Base-by-base conservation (phyloP, 768 basidiomycete genomes). In the Psilocybe cubensis region DNA sequence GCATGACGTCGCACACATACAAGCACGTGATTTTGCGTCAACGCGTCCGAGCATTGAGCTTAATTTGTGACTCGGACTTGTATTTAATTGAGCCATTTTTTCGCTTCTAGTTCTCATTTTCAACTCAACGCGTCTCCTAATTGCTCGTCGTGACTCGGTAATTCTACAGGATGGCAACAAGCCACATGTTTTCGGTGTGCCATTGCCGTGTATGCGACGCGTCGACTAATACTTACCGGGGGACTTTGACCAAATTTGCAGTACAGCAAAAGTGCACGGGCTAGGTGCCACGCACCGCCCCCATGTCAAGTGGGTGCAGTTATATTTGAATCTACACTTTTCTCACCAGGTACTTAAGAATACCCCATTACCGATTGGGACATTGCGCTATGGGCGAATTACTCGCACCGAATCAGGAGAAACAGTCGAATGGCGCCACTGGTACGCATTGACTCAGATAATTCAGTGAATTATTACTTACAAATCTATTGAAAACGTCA, bases 351-450 rank as follows among this genome's bases (percentile, higher is more conserved):
- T 21, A 24, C 27, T 53, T 11, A 54, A 79, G 78, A 84, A 82
- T 31, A 69, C 82, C 1, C 47, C 64, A 0, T 81, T 92, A 35
- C 71, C 76, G n/a, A 68, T 76, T 14, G 88, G 86, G 2, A 77
- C 76, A 17, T 71, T 92, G 56, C 75, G 91, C n/a, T 91, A 92
- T 63, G 91, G 91, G 0, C 72, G 75, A 50, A 78, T 78, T 5
- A 70, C 69, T 6, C 64, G 66, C 8, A 73, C 68, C 18, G 70
- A 78, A 35, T 83, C 78, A 49, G 84, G 87, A 45, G 87, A 89
- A 68, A 82, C 78, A 0, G 83, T 91, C 3, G 78, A 85, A 65
- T 92, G 91, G 91, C 76, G 83, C 40, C 91, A 92, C 62, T 92
- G 91, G 89, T 89, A 41, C 43, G 20, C 40, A 4, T 12, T 54